phyloP scores from a whole-genome alignment of 1,284 basidiomycete genomes.

The Sporisorium reilianum region DNA sequence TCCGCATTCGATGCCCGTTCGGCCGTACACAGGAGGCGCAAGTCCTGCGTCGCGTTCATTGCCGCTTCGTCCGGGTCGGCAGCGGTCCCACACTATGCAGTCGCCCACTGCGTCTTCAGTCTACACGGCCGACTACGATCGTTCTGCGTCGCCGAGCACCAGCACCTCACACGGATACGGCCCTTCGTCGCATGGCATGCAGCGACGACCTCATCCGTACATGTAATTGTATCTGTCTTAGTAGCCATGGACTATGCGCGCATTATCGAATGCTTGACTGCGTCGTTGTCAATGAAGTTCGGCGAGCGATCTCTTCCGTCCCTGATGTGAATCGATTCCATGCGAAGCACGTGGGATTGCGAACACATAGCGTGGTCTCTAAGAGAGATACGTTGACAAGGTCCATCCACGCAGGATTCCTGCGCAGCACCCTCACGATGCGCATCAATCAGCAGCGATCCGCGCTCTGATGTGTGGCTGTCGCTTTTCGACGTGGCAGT shows the following conservation, averaged over 20 bases:
- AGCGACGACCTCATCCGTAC: slow-evolving; percentile 28
- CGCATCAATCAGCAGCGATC: too few relatives aligned
- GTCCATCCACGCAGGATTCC: too few relatives aligned
- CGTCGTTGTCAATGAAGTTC: too few relatives aligned
- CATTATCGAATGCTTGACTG: neutral
- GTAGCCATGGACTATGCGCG: neutral
- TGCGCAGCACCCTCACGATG: too few relatives aligned
- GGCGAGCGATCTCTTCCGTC: too few relatives aligned
- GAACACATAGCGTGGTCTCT: too few relatives aligned
- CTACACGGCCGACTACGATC: neutral
- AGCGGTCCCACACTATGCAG: slow-evolving; percentile 19
- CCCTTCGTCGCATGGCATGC: neutral
- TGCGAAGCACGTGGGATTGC: neutral
- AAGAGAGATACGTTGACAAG: too few relatives aligned
- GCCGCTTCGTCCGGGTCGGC: slow-evolving; percentile 5
- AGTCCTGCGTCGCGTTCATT: neutral
- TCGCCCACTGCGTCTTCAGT: neutral
- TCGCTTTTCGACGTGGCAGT: too few relatives aligned
- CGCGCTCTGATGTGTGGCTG: too few relatives aligned
- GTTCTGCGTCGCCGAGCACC: slow-evolving; percentile 3
- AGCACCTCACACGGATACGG: neutral
- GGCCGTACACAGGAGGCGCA: slow-evolving; percentile 12
- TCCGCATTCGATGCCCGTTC: neutral
- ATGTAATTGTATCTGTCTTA: slow-evolving; percentile 13
- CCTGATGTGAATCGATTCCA: too few relatives aligned